Evolutionary conservation across 2,329 filamentous ascomycete genomes (phyloP).

Genomic region (Sclerotiophoma versabilis): DNA sequence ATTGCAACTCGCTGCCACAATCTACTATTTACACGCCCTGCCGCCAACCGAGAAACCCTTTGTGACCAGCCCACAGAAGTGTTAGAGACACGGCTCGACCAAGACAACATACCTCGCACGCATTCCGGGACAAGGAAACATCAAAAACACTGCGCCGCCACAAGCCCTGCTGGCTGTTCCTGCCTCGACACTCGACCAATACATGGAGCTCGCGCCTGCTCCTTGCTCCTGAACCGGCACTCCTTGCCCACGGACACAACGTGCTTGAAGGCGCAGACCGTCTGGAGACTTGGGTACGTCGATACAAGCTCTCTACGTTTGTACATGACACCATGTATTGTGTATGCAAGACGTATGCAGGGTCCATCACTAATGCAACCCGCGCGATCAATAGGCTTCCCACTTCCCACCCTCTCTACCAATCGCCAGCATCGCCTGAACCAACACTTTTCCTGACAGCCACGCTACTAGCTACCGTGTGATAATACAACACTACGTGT

Average conservation of each 20-base stretch:
- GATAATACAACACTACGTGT: constrained; percentile 16
- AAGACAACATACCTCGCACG: constrained; percentile 6
- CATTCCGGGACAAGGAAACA: constrained; percentile 5
- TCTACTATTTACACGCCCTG: constrained; percentile 29
- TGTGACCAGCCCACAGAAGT: constrained; percentile 6
- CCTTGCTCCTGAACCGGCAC: constrained; percentile 18
- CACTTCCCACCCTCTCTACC: constrained; percentile 13
- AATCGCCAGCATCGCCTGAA: constrained; percentile 16
- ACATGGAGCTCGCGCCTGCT: constrained; percentile 39
- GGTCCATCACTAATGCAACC: constrained; percentile 22
- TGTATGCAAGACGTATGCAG: constrained; percentile 19
- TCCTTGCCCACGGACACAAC: constrained; percentile 7
- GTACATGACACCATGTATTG: not conserved
- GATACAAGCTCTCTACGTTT: no score
- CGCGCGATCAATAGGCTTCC: constrained; percentile 23
- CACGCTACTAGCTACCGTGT: constrained; percentile 17
- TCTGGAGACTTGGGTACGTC: not conserved
- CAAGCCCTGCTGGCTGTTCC: constrained; percentile 12
- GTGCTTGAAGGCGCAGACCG: not conserved
- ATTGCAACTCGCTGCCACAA: constrained; percentile 19
- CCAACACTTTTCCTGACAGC: constrained; percentile 3
- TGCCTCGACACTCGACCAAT: constrained; percentile 23
- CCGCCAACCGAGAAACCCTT: constrained; percentile 22
- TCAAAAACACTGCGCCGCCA: not conserved
- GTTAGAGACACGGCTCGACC: constrained; percentile 2